Evolutionary conservation across 371 early-diverging fungal genomes (phyloP), one percentile per base, ranked within the genome.

Genomic region (Catenaria anguillulae): DNA sequence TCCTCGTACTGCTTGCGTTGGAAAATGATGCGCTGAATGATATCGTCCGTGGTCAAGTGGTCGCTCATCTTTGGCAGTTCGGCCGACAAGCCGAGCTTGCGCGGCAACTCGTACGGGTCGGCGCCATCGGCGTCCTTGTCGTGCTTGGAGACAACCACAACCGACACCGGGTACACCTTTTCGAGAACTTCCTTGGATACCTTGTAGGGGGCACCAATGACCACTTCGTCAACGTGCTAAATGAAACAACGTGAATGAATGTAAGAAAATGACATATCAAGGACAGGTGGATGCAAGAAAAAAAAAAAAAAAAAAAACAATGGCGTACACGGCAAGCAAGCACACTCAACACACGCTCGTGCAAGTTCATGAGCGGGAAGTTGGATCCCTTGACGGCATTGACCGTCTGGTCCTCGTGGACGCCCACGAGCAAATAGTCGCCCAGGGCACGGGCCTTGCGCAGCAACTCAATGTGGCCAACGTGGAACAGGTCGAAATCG

Each of bases 401-500:
- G 46, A 92, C 90, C 8, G 85, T 84, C 69, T 80, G 82, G 75
- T 95, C 94, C 66, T 89, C 89, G 68, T 92, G 92, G 24, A 98
- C 79, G 42, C 98, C 98, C 17, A 93, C 96, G 26, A 98, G 75
- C 61, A 98, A 71, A 64, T 85, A 93, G 72, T 91, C 86, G 54
- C 93, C 93, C 55, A 83, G 71, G 64, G 79, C 83, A 65, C 83
- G 88, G 40, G 92, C 93, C 64, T 86, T 82, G 68, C 85, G 85
- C 68, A 98, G 75, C 70, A 93, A 90, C 73, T 89, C 88, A 68
- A 90, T 87, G 72, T 98, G 97, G 35, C 98, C 98, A 6, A 86
- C 79, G 74, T 96, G 98, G 81, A 95, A 97, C 64, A 97, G 71
- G 69, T 97, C 98, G 75, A 92, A 97, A 19, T 89, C 86, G 23